These are phyloP conservation scores for Lasiodiplodia hormozganensis DNA, from an alignment of 2,329 filamentous ascomycete species.

Conservation along the genomic window DNA sequence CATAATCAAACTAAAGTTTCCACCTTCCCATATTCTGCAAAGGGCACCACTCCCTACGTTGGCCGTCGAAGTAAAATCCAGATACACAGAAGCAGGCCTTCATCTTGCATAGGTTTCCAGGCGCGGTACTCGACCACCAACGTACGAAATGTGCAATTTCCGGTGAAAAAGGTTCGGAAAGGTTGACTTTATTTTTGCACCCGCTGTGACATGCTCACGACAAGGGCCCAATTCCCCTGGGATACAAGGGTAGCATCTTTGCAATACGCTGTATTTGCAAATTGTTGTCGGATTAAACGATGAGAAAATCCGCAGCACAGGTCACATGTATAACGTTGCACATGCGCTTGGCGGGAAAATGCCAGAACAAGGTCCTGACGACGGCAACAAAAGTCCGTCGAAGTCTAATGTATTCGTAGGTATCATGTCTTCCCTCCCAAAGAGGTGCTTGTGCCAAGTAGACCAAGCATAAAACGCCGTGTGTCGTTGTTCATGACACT, in stretches of 20 bases:
- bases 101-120: too few species aligned
- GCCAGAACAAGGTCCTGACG: not conserved
- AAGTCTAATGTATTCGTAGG: constrained; percentile 16
- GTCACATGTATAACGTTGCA: not conserved
- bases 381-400: not conserved
- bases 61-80: too few species aligned
- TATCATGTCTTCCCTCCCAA: constrained; percentile 4
- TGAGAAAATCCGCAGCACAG: not conserved
- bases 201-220: too few species aligned
- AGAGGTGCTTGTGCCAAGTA: not conserved
- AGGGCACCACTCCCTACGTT: too few species aligned
- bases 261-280: not conserved
- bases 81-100: too few species aligned
- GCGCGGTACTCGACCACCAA: too few species aligned
- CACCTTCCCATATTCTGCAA: too few species aligned
- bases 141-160: too few species aligned
- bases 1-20: too few species aligned
- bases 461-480: not conserved
- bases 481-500: not conserved
- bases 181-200: too few species aligned
- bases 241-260: not conserved
- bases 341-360: not conserved
- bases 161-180: too few species aligned
- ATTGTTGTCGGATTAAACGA: not conserved
- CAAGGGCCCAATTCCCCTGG: too few species aligned